Percentiles rank a stretch among this genome's conserved stretches.
Conservation (phyloP, 805 yeast species). For the Monosporozyma aerobia region DNA sequence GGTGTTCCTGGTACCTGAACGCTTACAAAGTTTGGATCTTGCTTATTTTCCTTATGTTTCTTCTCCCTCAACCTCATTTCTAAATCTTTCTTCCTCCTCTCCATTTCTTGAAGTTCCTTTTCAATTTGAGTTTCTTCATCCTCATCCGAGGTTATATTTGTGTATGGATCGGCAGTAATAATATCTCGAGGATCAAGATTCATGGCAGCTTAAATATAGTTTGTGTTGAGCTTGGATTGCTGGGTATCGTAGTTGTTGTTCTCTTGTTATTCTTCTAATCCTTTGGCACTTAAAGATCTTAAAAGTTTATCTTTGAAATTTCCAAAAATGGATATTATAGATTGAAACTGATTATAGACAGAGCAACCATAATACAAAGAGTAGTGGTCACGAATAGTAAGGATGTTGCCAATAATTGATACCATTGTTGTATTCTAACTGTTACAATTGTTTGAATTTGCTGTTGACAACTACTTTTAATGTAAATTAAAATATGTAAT, state of each 20-base stretch:
- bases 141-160: constrained; percentile 16
- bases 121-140: constrained; percentile 16
- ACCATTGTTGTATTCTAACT: too few species aligned
- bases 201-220: neutral
- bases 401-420: too few species aligned
- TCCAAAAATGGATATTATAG: too few species aligned
- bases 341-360: too few species aligned
- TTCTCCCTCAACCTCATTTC: constrained; percentile 16
- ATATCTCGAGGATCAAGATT: constrained; percentile 23
- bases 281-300: too few species aligned
- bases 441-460: too few species aligned
- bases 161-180: constrained; percentile 12
- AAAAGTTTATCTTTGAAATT: too few species aligned
- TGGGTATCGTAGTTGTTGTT: neutral
- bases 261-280: too few species aligned
- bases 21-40: constrained; percentile 20
- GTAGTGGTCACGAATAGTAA: too few species aligned
- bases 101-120: constrained; percentile 19
- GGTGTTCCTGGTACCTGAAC: constrained; percentile 26
- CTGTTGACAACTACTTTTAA: too few species aligned
- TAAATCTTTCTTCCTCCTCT: constrained; percentile 20
- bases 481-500: too few species aligned
- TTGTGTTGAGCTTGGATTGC: neutral
- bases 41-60: constrained; percentile 7
- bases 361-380: too few species aligned